A percentile compares a stretch with the other conserved stretches of the same genome.
Conservation (phyloP, 345 rosid species). For the Gossypium mustelinum region DNA sequence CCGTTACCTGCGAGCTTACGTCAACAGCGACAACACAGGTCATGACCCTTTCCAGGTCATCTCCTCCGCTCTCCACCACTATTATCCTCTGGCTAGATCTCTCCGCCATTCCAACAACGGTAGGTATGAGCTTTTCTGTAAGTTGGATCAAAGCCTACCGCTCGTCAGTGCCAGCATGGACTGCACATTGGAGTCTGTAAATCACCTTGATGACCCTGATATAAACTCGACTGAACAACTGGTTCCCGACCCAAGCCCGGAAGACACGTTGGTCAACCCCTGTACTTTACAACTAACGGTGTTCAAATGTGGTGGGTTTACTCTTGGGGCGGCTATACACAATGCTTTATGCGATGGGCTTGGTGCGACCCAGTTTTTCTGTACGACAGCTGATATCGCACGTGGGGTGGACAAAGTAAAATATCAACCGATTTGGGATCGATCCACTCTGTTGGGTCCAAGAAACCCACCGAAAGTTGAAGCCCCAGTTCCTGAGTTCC, state of each 20-base stretch:
- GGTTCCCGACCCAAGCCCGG: constrained; percentile 55
- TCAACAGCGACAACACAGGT: constrained; percentile 20
- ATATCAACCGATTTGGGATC: constrained; percentile 62
- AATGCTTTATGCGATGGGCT: constrained; percentile 72
- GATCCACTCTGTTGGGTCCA: constrained; percentile 53
- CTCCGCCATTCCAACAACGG: constrained; percentile 30
- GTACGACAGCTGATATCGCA: constrained; percentile 59
- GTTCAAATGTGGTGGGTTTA: constrained; percentile 74
- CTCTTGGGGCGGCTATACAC: constrained; percentile 64
- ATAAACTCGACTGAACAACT: constrained; percentile 45
- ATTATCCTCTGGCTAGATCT: constrained; percentile 61
- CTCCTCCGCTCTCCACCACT: constrained; percentile 47
- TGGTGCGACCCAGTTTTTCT: constrained; percentile 81
- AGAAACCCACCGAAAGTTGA: constrained; percentile 56
- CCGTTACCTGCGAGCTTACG: constrained; percentile 76
- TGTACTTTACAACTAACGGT: constrained; percentile 65
- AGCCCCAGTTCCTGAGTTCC: constrained; percentile 47
- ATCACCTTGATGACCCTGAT: constrained; percentile 53
- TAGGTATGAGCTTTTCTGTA: constrained; percentile 44
- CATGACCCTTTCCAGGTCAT: constrained; percentile 38
- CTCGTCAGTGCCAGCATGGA: constrained; percentile 47
- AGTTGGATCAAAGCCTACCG: constrained; percentile 49
- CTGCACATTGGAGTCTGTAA: constrained; percentile 52
- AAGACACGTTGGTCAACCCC: constrained; percentile 49
- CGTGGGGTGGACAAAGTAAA: constrained; percentile 48